phyloP scores from a whole-genome alignment of 441 rosid species.

The Populus hybrid region DNA sequence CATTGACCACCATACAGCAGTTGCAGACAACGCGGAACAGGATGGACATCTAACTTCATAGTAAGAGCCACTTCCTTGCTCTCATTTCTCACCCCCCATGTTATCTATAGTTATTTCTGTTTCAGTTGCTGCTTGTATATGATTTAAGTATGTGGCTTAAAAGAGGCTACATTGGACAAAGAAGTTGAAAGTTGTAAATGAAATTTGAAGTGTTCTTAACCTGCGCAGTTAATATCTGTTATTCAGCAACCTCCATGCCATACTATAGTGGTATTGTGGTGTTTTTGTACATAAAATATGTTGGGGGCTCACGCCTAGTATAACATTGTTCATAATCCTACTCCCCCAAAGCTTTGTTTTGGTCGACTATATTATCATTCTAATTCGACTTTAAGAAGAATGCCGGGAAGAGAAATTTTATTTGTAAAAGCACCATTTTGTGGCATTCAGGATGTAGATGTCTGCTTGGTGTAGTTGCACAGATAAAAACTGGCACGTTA shows the following conservation, averaged over 20 bases:
- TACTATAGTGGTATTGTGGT: not conserved
- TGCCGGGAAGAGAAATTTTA: not conserved
- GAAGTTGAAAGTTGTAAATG: conserved; percentile 25
- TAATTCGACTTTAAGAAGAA: not conserved
- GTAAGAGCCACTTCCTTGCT: conserved; percentile 13
- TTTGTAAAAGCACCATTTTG: not conserved
- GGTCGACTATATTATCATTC: no score
- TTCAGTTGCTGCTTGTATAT: conserved; percentile 28
- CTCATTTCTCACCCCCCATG: not conserved
- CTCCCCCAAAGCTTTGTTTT: not conserved
- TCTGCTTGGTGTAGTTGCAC: not conserved
- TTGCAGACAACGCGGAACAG: conserved; percentile 15
- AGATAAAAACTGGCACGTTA: not conserved
- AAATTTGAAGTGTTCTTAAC: conserved; percentile 8
- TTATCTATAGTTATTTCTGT: conserved; percentile 4
- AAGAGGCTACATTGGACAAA: conserved; percentile 15
- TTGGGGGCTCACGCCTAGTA: not conserved
- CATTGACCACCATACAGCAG: not conserved
- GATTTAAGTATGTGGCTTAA: conserved; percentile 18
- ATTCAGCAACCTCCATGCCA: not conserved
- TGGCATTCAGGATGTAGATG: not conserved
- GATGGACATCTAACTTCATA: conserved; percentile 30
- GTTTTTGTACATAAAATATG: not conserved
- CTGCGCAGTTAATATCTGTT: not conserved
- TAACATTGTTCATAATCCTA: not conserved